These are phyloP conservation scores for Cordyceps sp. DNA, from an alignment of 2,329 filamentous ascomycete species.

Conservation along the genomic window DNA sequence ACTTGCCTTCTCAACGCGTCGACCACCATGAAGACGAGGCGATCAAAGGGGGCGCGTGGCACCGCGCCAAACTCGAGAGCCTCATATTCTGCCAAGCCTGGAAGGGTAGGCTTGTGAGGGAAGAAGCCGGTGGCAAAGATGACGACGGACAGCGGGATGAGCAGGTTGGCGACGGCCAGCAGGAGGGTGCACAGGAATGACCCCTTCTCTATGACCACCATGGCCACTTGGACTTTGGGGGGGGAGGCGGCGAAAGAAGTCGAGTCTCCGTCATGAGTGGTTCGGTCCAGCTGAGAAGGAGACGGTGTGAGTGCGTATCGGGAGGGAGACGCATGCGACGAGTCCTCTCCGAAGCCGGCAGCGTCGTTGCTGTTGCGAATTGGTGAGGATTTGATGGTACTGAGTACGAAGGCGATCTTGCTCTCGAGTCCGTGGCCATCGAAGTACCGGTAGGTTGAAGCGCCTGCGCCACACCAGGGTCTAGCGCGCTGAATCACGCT, in stretches of 20 bases:
- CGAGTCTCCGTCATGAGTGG: no score
- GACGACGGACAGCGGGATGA: constrained; percentile 59
- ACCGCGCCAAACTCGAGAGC: constrained; percentile 34
- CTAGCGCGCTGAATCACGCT: no score
- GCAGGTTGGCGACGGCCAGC: constrained; percentile 53
- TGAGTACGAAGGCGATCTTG: no score
- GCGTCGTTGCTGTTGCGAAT: no score
- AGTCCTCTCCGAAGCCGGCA: no score
- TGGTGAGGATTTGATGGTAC: no score
- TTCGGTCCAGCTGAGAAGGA: no score
- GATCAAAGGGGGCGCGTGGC: constrained; percentile 63
- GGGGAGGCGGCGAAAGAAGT: neutral
- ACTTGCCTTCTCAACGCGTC: constrained; percentile 75
- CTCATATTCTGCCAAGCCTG: constrained; percentile 61
- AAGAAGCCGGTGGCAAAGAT: constrained; percentile 88
- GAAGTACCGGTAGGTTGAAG: no score
- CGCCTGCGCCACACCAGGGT: no score
- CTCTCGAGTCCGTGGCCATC: no score
- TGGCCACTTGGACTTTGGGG: constrained; percentile 2
- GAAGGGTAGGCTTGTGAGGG: constrained; percentile 86
- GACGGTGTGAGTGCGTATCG: no score
- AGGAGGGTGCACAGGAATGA: constrained; percentile 19
- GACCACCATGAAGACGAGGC: constrained; percentile 91
- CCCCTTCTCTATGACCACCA: constrained; percentile 10
- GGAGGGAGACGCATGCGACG: no score